Evolutionary conservation across 352 stramenopile genomes (phyloP), one percentile per base, ranked within the genome.

Genomic region (Peronospora destructor): DNA sequence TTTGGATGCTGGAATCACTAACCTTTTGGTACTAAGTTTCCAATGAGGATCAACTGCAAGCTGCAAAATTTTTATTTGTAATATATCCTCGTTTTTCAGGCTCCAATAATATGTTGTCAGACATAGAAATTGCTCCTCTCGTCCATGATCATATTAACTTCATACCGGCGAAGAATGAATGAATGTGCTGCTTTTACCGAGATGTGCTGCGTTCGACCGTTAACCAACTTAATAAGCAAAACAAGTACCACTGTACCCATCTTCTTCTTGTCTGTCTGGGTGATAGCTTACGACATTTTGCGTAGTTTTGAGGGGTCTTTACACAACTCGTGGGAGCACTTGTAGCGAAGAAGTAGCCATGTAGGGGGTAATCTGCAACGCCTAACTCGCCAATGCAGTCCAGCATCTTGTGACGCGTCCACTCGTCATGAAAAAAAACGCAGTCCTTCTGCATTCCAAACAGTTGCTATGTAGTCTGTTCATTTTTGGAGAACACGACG

Each of bases 341-440:
- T 26, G 76, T 85, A 6, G 72, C 66, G 34, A 84, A 67, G 44
- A 86, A 89, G 46, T 79, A 80, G 14, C 73, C 75, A 44, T 87
- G 71, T 10, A 89, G 32, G 0, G 78, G 73, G 29, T 75, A 36
- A 1, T 76, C 76, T 0, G 71, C 67, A 4, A 89, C 61, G 0
- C 61, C 69, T 4, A 89, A 47, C 45, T 89, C 78, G 13, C 78
- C 78, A 23, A 87, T 68, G 34, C 73, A 86, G 48, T 89, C 78
- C 30, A 89, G 61, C 57, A 85, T 56, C 52, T 89, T 89, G 61
- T 89, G 78, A 1, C 75, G 72, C 23, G 56, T 55, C 78, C 78
- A 89, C 53, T 89, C 76, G 49, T 86, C 69, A 2, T 61, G 32
- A 51, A 77, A 85, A 7, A 51, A 77, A 85, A 7, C 70, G 73